Base-by-base conservation (phyloP, 257 asterid species). In the Mitragyna speciosa region DNA sequence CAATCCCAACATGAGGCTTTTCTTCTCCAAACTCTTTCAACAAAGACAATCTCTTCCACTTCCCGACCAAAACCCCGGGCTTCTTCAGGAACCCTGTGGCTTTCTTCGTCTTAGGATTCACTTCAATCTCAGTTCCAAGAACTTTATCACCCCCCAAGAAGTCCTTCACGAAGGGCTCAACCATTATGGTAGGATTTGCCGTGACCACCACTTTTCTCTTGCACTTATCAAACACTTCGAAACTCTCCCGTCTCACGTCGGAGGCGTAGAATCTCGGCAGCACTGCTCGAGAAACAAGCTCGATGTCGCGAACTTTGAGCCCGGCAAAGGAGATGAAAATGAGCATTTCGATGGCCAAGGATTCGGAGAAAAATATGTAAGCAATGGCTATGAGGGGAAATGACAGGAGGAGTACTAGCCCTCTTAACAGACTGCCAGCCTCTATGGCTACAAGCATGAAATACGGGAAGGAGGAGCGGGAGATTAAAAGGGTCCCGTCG, bases 181-280 rank as follows among this genome's bases (percentile, higher is more conserved):
- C 99, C 99, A 94, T 96, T 8, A 96, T 81, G 20, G 92, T 87
- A n/a, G 99, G 99, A 78, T 94, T 96, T 64, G 98, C 98, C 71
- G 99, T 96, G 17, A 96, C 90, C 24, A 96, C 91, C 78, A 94
- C 98, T 73, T 92, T 94, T 89, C 95, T 71, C 84, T 88, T 76
- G 48, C 99, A 92, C 85, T 87, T 89, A 33, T 94, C 96, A 68
- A 94, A 96, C 66, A 96, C 93, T 63, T 85, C 87, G 81, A 79
- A 96, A 73, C 99, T 96, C 89, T 96, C 99, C 4, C 86, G 82
- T 78, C 99, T 81, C 73, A 94, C 96, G n/a, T 90, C 95, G 6
- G 77, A 67, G 31, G 98, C 98, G 82, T 96, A 96, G 67, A 96
- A 96, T n/a, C 97, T 74, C 68, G 98, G 94, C 36, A 94, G 87